phyloP scores from a whole-genome alignment of 2,329 filamentous ascomycete genomes.

The Diaporthe destruens region DNA sequence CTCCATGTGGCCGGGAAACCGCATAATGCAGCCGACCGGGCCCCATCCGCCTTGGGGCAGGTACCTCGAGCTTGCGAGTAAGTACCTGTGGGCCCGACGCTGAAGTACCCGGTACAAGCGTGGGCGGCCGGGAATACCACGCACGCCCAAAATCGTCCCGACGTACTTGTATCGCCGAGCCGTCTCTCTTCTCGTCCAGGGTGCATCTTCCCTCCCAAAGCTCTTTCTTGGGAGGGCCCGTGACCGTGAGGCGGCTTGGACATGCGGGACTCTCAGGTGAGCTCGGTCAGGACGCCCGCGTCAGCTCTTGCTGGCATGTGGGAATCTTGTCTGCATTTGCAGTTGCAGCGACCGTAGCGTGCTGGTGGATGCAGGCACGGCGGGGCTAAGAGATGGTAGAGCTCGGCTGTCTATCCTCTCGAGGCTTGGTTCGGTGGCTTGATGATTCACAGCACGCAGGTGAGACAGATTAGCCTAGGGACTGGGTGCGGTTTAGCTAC shows the following conservation, averaged over 20 bases:
- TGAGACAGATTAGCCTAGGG: constrained; percentile 28
- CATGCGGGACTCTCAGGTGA: constrained; percentile 13
- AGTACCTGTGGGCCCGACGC: constrained; percentile 40
- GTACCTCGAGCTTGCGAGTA: constrained; percentile 36
- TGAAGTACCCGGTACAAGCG: constrained; percentile 32
- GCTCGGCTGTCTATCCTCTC: constrained; percentile 26
- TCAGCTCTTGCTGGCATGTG: constrained; percentile 10
- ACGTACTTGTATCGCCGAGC: constrained; percentile 24
- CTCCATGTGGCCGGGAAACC: constrained; percentile 37
- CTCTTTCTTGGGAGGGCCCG: constrained; percentile 3
- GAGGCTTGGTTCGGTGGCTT: constrained; percentile 31
- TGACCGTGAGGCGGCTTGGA: constrained; percentile 20
- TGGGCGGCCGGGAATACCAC: constrained; percentile 30
- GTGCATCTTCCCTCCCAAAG: background rate
- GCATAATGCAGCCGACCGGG: constrained; percentile 34
- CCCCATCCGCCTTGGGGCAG: constrained; percentile 22
- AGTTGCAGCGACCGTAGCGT: background rate
- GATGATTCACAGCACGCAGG: constrained; percentile 34
- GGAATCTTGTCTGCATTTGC: background rate
- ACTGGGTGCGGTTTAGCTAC: background rate
- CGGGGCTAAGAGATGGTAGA: constrained; percentile 15
- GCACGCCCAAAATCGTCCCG: background rate
- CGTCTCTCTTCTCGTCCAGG: constrained; percentile 7
- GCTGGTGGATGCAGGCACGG: constrained; percentile 13
- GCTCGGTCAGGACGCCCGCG: constrained; percentile 20